phyloP scores from a whole-genome alignment of 1,139 yeast species.

The Citeromyces hawaiiensis region DNA sequence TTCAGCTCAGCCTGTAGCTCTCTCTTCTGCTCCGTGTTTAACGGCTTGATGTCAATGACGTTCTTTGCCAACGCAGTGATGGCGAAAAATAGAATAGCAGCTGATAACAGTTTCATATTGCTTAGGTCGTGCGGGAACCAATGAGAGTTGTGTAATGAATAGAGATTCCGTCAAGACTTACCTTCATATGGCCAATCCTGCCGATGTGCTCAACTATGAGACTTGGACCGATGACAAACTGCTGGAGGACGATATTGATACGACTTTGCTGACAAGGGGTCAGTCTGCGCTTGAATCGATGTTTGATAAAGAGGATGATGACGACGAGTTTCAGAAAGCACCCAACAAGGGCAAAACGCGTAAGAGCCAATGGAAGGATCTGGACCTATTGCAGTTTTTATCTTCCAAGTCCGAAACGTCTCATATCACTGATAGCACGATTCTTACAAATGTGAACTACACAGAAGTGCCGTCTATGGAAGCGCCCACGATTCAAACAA shows the following conservation, averaged over 20 bases:
- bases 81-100: slow-evolving; percentile 1
- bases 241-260: slow-evolving; percentile 23
- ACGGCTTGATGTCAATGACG: neutral
- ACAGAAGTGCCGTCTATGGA: neutral
- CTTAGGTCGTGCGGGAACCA: neutral
- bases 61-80: slow-evolving; percentile 1
- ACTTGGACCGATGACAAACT: slow-evolving; percentile 22
- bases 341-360: slow-evolving; percentile 6
- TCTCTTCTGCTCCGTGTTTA: neutral
- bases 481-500: neutral
- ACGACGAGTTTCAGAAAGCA: slow-evolving; percentile 3
- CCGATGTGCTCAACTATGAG: slow-evolving; percentile 20
- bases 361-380: slow-evolving; percentile 19
- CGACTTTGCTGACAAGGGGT: slow-evolving; percentile 6
- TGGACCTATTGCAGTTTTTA: slow-evolving; percentile 17
- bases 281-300: slow-evolving; percentile 2
- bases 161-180: slow-evolving; percentile 17
- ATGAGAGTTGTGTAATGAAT: slow-evolving; percentile 8
- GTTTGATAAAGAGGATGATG: slow-evolving; percentile 12
- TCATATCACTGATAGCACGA: slow-evolving; percentile 11
- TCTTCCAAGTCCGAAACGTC: slow-evolving; percentile 6
- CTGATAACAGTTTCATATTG: slow-evolving; percentile 2
- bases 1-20: neutral
- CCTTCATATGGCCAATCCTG: slow-evolving; percentile 19
- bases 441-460: slow-evolving; percentile 8